Evolutionary conservation across 2,329 filamentous ascomycete species (phyloP).

Genomic region (Colletotrichum truncatum): DNA sequence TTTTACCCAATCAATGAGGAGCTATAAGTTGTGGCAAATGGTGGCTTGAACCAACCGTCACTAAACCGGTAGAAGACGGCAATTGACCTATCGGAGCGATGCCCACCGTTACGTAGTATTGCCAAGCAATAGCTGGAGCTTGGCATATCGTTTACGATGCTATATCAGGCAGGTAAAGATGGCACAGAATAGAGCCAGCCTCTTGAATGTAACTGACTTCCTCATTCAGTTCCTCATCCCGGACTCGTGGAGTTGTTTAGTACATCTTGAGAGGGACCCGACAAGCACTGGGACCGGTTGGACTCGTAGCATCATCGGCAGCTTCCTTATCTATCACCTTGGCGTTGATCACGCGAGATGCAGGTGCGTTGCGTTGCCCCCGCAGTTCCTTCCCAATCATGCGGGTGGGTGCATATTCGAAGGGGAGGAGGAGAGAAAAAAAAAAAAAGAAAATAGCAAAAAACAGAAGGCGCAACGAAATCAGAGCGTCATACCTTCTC

Average conservation of each 20-base stretch:
- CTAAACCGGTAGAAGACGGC: no score
- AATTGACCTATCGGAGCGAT: neutral
- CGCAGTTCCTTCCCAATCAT: neutral
- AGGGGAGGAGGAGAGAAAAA: neutral
- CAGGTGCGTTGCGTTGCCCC: neutral
- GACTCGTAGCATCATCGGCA: neutral
- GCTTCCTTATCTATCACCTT: slow-evolving; percentile 23
- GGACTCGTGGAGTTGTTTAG: neutral
- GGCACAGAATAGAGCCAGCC: neutral
- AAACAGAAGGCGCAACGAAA: no score
- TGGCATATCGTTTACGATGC: slow-evolving; percentile 15
- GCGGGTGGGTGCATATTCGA: neutral
- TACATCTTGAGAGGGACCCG: neutral
- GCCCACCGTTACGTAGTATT: neutral
- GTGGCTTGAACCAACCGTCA: no score
- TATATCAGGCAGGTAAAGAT: slow-evolving; percentile 18
- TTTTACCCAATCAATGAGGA: no score
- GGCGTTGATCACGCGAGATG: slow-evolving; percentile 19
- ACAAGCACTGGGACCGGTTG: neutral
- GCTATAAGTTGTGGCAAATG: no score
- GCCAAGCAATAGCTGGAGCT: neutral
- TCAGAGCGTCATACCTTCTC: no score
- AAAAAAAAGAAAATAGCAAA: no score
- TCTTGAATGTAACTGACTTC: neutral
- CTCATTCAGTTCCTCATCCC: slow-evolving; percentile 13